A percentile compares a stretch with the other conserved stretches of the same genome.
Conservation (phyloP, 2,329 filamentous ascomycete species). For the Curvularia verruculosa region DNA sequence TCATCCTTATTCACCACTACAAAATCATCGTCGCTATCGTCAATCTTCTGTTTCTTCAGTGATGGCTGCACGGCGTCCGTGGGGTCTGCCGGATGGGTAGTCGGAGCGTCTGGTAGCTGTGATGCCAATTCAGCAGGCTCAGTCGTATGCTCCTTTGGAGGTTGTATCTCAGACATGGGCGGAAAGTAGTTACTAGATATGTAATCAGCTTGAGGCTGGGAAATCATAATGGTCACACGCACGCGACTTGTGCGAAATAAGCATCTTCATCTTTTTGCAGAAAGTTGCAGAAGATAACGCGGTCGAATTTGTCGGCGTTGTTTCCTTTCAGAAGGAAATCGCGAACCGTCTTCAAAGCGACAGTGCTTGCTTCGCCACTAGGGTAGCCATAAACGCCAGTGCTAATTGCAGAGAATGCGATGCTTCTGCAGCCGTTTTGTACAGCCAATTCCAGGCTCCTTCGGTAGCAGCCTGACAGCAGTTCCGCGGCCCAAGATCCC, state of each 20-base stretch:
- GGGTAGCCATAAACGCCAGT: constrained; percentile 93
- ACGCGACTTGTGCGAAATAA: constrained; percentile 77
- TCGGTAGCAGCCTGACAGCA: constrained; percentile 70
- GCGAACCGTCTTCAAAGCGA: constrained; percentile 68
- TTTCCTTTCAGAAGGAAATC: constrained; percentile 59
- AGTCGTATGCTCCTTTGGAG: constrained; percentile 34
- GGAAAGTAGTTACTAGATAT: constrained; percentile 46
- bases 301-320: constrained; percentile 62
- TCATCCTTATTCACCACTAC: constrained; percentile 40
- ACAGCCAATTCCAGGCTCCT: constrained; percentile 75
- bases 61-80: constrained; percentile 48
- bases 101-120: constrained; percentile 57
- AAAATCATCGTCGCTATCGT: constrained; percentile 41
- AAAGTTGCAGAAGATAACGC: constrained; percentile 86
- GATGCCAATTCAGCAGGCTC: constrained; percentile 47
- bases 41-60: constrained; percentile 56
- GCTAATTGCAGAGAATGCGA: constrained; percentile 85
- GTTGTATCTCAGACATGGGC: constrained; percentile 21
- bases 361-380: constrained; percentile 70
- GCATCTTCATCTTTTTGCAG: constrained; percentile 75
- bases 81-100: constrained; percentile 53
- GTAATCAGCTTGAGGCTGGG: constrained; percentile 4
- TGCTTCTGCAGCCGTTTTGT: constrained; percentile 66
- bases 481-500: constrained; percentile 45
- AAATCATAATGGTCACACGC: constrained; percentile 43